Percentiles rank a stretch among this genome's conserved stretches.
These are phyloP conservation scores for Zygotorulaspora mrakii DNA, from an alignment of 1,139 yeast species.

Conservation along the genomic window DNA sequence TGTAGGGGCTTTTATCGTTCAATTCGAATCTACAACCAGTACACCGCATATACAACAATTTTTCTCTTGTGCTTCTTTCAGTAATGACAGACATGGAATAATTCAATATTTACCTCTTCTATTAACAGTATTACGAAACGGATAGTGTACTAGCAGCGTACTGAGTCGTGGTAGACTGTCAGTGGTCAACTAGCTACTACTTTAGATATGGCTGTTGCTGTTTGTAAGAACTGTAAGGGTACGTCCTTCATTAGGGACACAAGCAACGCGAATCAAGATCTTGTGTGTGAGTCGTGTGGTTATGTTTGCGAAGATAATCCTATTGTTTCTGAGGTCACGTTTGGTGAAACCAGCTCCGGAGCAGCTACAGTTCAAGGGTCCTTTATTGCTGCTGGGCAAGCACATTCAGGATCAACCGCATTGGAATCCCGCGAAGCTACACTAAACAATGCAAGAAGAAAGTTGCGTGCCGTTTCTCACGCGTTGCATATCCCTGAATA, in stretches of 20 bases:
- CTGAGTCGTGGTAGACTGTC: too few relatives aligned
- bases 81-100: too few relatives aligned
- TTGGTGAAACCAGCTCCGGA: constrained; percentile 87
- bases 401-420: constrained; percentile 67
- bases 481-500: constrained; percentile 78
- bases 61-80: too few relatives aligned
- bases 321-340: constrained; percentile 90
- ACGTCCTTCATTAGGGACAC: constrained; percentile 47
- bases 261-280: constrained; percentile 65
- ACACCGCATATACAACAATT: too few relatives aligned
- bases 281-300: constrained; percentile 81
- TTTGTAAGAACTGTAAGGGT: constrained; percentile 46
- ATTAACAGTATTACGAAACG: too few relatives aligned
- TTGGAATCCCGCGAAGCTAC: constrained; percentile 89
- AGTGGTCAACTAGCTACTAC: too few relatives aligned
- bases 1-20: too few relatives aligned
- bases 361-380: constrained; percentile 96
- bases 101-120: too few relatives aligned
- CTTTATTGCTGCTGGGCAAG: constrained; percentile 84
- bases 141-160: too few relatives aligned
- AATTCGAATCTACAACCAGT: too few relatives aligned
- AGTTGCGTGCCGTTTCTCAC: constrained; percentile 74
- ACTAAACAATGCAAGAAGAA: constrained; percentile 69
- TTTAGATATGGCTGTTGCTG: constrained; percentile 21
- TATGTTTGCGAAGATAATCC: constrained; percentile 86